A percentile compares a stretch with the other conserved stretches of the same genome.
phyloP scores from a whole-genome alignment of 768 basidiomycete genomes.

The Termitomyces sp. region DNA sequence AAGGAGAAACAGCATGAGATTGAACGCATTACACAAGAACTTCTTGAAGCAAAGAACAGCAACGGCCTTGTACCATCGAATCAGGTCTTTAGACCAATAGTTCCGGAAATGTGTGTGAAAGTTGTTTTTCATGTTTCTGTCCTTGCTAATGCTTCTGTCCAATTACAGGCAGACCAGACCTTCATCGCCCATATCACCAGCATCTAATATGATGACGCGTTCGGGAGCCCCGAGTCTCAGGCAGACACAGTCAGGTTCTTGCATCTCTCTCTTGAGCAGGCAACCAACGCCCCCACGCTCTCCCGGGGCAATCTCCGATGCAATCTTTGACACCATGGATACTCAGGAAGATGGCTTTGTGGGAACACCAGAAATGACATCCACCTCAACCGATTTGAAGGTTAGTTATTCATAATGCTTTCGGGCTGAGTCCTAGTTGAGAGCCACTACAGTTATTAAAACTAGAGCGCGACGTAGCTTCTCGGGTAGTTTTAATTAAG shows the following conservation, averaged over 20 bases:
- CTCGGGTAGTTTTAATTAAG: slow-evolving; percentile 10
- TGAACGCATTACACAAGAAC: slow-evolving; percentile 18
- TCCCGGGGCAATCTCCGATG: slow-evolving; percentile 4
- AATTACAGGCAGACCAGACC: slow-evolving; percentile 1
- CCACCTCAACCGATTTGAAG: background rate
- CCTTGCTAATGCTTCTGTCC: background rate
- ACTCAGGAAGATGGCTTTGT: background rate
- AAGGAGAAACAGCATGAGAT: slow-evolving; percentile 22
- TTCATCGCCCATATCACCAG: slow-evolving; percentile 4
- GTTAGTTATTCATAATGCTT: background rate
- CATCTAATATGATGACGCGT: background rate
- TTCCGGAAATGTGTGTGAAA: slow-evolving; percentile 6
- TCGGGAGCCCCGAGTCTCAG: slow-evolving; percentile 12
- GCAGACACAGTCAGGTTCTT: slow-evolving; percentile 42
- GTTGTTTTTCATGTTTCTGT: background rate
- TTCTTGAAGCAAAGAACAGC: slow-evolving; percentile 9
- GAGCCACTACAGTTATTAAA: slow-evolving; percentile 9
- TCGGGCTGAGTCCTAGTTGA: background rate
- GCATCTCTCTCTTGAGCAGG: slow-evolving; percentile 39
- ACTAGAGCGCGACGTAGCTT: slow-evolving; percentile 15
- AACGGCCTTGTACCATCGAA: background rate
- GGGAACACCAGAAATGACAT: background rate
- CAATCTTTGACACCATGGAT: background rate
- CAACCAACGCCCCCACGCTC: slow-evolving; percentile 44
- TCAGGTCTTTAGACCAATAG: background rate